phyloP scores from a whole-genome alignment of 2,329 filamentous ascomycete species.

The Cordyceps pruinosa region DNA sequence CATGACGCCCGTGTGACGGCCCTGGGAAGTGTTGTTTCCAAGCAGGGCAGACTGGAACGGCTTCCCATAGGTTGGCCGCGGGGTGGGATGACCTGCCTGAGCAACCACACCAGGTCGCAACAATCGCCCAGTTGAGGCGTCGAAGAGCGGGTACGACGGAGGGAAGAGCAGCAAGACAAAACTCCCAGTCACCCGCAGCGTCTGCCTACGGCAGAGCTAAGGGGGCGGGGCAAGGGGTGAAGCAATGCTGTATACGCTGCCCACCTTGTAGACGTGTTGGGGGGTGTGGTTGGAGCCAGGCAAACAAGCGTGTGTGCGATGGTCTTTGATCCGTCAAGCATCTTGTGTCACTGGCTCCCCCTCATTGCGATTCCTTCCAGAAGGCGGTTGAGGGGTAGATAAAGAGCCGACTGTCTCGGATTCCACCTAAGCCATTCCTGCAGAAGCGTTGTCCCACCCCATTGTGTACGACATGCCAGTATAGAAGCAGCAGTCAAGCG shows the following conservation, averaged over 20 bases:
- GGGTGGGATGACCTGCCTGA: background rate
- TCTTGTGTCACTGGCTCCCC: background rate
- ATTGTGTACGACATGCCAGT: background rate
- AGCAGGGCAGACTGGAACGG: background rate
- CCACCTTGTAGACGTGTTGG: background rate
- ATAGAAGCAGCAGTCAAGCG: background rate
- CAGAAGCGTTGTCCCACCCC: background rate
- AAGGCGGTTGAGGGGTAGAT: background rate
- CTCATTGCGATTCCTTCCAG: background rate
- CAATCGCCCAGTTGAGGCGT: slow-evolving; percentile 8
- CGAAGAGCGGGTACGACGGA: background rate
- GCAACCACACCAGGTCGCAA: background rate
- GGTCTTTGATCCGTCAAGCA: slow-evolving; percentile 2
- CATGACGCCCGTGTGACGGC: background rate
- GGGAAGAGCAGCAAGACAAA: background rate
- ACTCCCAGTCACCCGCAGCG: background rate
- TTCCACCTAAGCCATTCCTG: background rate
- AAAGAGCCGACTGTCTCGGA: slow-evolving; percentile 8
- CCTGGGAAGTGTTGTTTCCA: background rate
- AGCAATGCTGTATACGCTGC: background rate
- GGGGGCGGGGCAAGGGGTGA: background rate
- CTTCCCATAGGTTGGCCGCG: background rate
- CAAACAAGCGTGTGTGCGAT: slow-evolving; percentile 4
- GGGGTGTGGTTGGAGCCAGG: background rate
- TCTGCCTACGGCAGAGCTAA: background rate